These are phyloP conservation scores for Nicotiana paniculata DNA, from an alignment of 257 asterid species.

Conservation along the genomic window DNA sequence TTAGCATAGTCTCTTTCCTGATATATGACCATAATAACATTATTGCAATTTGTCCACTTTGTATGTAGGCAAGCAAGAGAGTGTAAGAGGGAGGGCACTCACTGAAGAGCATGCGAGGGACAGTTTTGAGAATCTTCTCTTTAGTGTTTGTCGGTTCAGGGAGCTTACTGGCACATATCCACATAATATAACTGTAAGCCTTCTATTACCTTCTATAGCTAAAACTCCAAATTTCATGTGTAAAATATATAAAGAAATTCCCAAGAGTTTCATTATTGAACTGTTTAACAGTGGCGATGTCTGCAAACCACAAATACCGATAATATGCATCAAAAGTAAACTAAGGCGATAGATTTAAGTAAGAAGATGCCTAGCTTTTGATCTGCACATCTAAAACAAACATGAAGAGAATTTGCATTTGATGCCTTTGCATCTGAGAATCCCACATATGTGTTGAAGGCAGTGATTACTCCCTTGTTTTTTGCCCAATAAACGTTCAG, in stretches of 20 bases:
- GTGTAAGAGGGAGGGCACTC: slow-evolving; percentile 66
- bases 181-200: slow-evolving; percentile 76
- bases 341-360: not conserved
- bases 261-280: not conserved
- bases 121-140: slow-evolving; percentile 31
- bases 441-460: not conserved
- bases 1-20: not conserved
- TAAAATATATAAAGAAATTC: not conserved
- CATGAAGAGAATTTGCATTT: not conserved
- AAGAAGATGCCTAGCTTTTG: not conserved
- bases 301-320: not conserved
- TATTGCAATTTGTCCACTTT: not conserved
- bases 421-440: not conserved
- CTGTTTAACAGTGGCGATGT: not conserved
- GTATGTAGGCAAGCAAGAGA: slow-evolving; percentile 52
- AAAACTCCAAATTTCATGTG: not conserved
- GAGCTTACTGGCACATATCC: slow-evolving; percentile 95
- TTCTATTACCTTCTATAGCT: slow-evolving; percentile 4
- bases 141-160: slow-evolving; percentile 85
- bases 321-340: not conserved
- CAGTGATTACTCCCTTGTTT: not conserved
- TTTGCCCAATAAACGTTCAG: not conserved
- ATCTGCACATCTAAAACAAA: not conserved
- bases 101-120: slow-evolving; percentile 52
- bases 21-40: not conserved